Conservation (phyloP, 345 rosid species). For the Erysimum cheiranthoides region DNA sequence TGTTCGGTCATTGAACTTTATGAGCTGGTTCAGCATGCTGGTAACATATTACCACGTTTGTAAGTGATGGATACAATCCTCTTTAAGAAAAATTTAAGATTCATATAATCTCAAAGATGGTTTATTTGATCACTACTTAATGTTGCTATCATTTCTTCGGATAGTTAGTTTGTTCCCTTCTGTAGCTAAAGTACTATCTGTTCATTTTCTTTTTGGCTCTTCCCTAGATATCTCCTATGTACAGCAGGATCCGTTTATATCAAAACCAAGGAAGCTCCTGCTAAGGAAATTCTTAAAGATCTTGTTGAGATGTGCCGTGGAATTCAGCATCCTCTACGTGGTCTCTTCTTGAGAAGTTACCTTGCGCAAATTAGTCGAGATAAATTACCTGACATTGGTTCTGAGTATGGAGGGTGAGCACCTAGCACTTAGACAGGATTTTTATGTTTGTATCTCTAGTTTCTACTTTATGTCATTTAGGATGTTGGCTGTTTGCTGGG, state of each 20-base stretch:
- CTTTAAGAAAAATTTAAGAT: too few relatives aligned
- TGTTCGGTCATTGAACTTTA: constrained; percentile 95
- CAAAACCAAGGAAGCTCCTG: constrained; percentile 97
- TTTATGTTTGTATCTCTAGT: constrained; percentile 4
- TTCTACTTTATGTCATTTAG: constrained; percentile 15
- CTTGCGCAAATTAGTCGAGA: constrained; percentile 96
- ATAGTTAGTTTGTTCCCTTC: background rate
- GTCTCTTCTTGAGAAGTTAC: constrained; percentile 97
- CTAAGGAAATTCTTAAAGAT: constrained; percentile 96
- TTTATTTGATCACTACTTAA: constrained; percentile 3
- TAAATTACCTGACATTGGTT: constrained; percentile 93
- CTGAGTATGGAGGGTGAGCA: constrained; percentile 97
- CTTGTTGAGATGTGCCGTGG: constrained; percentile 99
- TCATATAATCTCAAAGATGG: background rate
- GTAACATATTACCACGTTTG: constrained; percentile 96
- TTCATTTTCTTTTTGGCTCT: constrained; percentile 12
- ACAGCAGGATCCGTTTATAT: constrained; percentile 98
- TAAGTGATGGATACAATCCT: constrained; percentile 50
- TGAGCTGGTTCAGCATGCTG: constrained; percentile 98
- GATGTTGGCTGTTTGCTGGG: constrained; percentile 3
- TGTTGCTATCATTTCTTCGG: constrained; percentile 4
- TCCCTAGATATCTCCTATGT: constrained; percentile 86
- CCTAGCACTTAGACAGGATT: background rate
- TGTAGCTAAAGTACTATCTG: background rate
- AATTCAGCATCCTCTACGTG: constrained; percentile 97